A percentile compares a stretch with the other conserved stretches of the same genome.
phyloP scores from a whole-genome alignment of 768 basidiomycete genomes.

The Hydnum rufescens region DNA sequence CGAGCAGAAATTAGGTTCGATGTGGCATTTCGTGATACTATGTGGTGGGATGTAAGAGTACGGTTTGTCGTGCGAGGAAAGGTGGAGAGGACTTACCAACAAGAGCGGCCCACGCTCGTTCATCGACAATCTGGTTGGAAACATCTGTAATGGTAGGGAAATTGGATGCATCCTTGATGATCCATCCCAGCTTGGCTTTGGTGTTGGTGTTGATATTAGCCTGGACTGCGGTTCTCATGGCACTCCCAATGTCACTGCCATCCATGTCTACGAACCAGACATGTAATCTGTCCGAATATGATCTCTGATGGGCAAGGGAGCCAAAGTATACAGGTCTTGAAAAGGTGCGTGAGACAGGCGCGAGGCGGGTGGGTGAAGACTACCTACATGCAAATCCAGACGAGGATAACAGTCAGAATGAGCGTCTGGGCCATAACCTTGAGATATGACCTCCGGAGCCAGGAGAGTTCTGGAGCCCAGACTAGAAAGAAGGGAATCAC shows the following conservation, averaged over 20 bases:
- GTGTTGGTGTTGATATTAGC: too few species aligned
- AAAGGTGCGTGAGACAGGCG: neutral
- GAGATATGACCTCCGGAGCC: neutral
- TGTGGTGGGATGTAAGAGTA: neutral
- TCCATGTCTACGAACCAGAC: neutral
- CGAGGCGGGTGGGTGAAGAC: neutral
- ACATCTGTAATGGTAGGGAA: constrained; percentile 17
- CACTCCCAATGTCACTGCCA: too few species aligned
- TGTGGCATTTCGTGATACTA: too few species aligned
- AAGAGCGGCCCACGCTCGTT: constrained; percentile 26
- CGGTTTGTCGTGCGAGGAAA: neutral
- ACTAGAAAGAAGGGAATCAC: too few species aligned
- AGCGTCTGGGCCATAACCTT: neutral
- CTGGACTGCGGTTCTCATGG: too few species aligned
- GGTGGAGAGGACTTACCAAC: constrained; percentile 19
- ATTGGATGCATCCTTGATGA: constrained; percentile 11
- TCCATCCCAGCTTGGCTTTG: too few species aligned
- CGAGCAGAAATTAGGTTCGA: constrained; percentile 7
- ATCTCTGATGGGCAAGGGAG: too few species aligned
- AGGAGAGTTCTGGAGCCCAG: neutral
- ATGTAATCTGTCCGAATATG: neutral
- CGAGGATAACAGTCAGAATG: neutral
- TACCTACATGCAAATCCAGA: neutral
- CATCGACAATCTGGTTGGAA: constrained; percentile 19
- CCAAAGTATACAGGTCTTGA: neutral